Base-by-base conservation (phyloP, 2,329 filamentous ascomycete genomes). In the Sporothrix pallida region DNA sequence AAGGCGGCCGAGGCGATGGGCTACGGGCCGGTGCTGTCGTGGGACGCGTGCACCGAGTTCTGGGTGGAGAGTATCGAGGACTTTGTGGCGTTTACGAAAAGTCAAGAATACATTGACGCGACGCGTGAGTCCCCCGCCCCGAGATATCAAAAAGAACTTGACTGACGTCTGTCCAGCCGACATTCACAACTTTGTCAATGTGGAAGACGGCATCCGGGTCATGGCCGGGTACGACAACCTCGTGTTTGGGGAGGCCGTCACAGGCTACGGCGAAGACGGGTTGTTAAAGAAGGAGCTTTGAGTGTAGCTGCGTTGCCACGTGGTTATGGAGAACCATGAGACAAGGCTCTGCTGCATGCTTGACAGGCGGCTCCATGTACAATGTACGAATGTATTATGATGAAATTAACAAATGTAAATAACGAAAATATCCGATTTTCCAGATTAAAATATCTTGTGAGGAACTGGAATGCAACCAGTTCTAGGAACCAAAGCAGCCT, bases 31-130 rank as follows among this genome's bases (percentile, higher is more conserved):
- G n/a, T 48, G 17, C 37, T 65, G 62, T 9, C 31, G 5, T 65
- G 62, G 62, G 62, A 65, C 37, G 62, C 62, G 17, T 65, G 62
- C 37, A 65, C 62, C 13, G 62, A 65, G 62, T 65, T 65, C 17
- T 65, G 62, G 58, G 62, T 65, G 37, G 3, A 48, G 13, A 48
- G n/a, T 15, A 13, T 65, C 10, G 62, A 44, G 6, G 62, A 65
- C 37, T 65, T 65, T 65, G 62, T 65, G 17, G 62, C 62, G 2
- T 65, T 65, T 65, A 65, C 62, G 5, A 65, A 65, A 17, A 65
- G 62, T 37, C 37, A 44, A 65, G 62, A 65, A 42, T 65, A 65
- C 42, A 65, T 65, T 23, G 62, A 44, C 37, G 62, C 62, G 17
- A 65, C 62, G 37, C 60, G 60, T 42, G 12, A 8, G 58, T 62